Conservation (phyloP, 2,329 filamentous ascomycete genomes). For the Leptographium wingfieldii region DNA sequence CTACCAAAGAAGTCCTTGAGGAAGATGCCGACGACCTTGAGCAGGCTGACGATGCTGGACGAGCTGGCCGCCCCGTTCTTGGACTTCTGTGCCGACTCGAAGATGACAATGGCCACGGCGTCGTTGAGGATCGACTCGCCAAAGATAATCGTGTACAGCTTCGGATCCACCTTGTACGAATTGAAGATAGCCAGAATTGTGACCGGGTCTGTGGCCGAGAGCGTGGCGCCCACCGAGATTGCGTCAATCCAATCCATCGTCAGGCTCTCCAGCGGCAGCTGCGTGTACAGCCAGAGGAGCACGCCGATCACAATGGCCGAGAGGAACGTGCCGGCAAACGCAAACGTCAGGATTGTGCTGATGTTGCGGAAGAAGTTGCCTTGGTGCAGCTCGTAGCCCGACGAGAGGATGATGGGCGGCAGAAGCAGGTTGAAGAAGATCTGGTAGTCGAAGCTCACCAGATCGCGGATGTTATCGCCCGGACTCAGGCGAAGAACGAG, state of each 20-base stretch:
- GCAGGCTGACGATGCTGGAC: constrained; percentile 67
- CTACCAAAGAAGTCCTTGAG: constrained; percentile 93
- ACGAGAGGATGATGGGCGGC: constrained; percentile 95
- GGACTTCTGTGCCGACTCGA: constrained; percentile 93
- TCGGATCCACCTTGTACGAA: constrained; percentile 97
- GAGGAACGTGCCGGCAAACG: constrained; percentile 92
- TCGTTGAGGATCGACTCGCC: constrained; percentile 97
- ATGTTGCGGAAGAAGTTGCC: constrained; percentile 99
- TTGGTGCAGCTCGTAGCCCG: constrained; percentile 94
- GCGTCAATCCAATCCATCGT: constrained; percentile 88
- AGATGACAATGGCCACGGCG: constrained; percentile 95
- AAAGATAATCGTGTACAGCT: constrained; percentile 97
- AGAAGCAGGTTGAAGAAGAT: constrained; percentile 99
- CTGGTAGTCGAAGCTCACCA: constrained; percentile 95
- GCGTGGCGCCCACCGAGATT: constrained; percentile 88
- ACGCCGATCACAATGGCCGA: constrained; percentile 89
- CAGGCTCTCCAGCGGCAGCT: constrained; percentile 73
- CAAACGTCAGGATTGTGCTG: constrained; percentile 92
- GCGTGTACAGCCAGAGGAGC: constrained; percentile 80
- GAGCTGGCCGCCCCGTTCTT: constrained; percentile 60
- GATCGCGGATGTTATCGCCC: constrained; percentile 72
- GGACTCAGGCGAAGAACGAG: constrained; percentile 73
- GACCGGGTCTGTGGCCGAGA: constrained; percentile 93
- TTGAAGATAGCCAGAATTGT: constrained; percentile 99
- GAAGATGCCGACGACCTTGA: constrained; percentile 90